phyloP scores from a whole-genome alignment of 129 eudicot species.

The Gnaphalium uliginosum region DNA sequence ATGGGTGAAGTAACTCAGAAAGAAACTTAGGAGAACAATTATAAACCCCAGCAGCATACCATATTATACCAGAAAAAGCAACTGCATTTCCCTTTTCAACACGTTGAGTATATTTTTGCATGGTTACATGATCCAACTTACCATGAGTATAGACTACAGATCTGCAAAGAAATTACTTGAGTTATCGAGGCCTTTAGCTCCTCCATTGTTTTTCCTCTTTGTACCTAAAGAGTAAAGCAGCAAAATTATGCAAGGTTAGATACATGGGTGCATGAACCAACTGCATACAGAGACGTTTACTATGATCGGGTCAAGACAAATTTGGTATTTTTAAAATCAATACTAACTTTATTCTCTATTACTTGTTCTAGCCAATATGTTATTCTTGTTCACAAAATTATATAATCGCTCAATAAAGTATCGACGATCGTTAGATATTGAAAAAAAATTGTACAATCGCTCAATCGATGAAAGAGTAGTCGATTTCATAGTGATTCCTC shows the following conservation, averaged over 20 bases:
- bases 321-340: not conserved
- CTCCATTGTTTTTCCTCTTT: constrained; percentile 56
- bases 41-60: not conserved
- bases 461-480: not conserved
- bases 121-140: constrained; percentile 8
- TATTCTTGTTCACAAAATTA: not conserved
- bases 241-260: not conserved
- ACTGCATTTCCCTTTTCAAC: not conserved
- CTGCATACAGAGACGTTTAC: not conserved
- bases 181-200: constrained; percentile 45
- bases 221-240: constrained; percentile 46
- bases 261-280: not conserved
- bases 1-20: not conserved
- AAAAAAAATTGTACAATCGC: not conserved
- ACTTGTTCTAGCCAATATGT: not conserved
- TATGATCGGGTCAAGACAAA: not conserved
- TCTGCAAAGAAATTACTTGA: constrained; percentile 71
- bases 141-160: constrained; percentile 30
- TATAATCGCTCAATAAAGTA: not conserved
- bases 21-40: not conserved
- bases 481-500: not conserved
- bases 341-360: not conserved
- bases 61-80: not conserved
- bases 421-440: not conserved
- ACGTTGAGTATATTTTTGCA: not conserved